Conservation (phyloP, 1,139 yeast species). For the Taiozyma onychis region DNA sequence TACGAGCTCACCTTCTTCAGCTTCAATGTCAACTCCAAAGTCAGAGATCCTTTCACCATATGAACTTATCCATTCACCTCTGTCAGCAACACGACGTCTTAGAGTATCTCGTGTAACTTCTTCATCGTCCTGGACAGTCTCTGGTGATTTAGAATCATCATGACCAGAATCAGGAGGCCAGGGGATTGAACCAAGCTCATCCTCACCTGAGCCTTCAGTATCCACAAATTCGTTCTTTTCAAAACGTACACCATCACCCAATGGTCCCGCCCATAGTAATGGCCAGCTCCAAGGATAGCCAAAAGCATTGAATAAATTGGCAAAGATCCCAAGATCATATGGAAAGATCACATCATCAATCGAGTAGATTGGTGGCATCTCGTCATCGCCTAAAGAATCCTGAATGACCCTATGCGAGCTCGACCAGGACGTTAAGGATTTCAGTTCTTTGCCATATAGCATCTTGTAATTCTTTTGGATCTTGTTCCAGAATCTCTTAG, state of each 20-base stretch:
- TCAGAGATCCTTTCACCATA: slow-evolving; percentile 80
- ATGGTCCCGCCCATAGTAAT: slow-evolving; percentile 61
- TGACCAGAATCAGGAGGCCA: slow-evolving; percentile 90
- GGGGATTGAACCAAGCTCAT: slow-evolving; percentile 60
- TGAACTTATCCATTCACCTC: slow-evolving; percentile 65
- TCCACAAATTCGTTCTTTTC: slow-evolving; percentile 43
- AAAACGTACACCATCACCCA: slow-evolving; percentile 47
- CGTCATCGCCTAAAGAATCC: slow-evolving; percentile 16
- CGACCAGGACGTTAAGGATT: slow-evolving; percentile 44
- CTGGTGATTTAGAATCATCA: slow-evolving; percentile 21
- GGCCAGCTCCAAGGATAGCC: slow-evolving; percentile 66
- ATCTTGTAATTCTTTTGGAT: slow-evolving; percentile 41
- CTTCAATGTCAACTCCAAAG: slow-evolving; percentile 68
- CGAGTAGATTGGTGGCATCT: slow-evolving; percentile 31
- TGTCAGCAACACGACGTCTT: slow-evolving; percentile 5
- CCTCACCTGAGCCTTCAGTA: slow-evolving; percentile 40
- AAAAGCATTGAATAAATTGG: slow-evolving; percentile 43
- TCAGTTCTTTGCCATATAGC: slow-evolving; percentile 40
- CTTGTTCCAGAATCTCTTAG: slow-evolving; percentile 47
- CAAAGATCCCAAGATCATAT: slow-evolving; percentile 63
- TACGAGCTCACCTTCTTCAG: neutral
- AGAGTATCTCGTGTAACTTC: slow-evolving; percentile 27
- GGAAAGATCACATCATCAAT: slow-evolving; percentile 57
- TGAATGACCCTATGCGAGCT: slow-evolving; percentile 18
- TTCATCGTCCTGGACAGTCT: slow-evolving; percentile 22